A percentile compares a stretch with the other conserved stretches of the same genome.
Conservation (phyloP, 148 eudicot genomes). For the Nepenthes mirabilis region DNA sequence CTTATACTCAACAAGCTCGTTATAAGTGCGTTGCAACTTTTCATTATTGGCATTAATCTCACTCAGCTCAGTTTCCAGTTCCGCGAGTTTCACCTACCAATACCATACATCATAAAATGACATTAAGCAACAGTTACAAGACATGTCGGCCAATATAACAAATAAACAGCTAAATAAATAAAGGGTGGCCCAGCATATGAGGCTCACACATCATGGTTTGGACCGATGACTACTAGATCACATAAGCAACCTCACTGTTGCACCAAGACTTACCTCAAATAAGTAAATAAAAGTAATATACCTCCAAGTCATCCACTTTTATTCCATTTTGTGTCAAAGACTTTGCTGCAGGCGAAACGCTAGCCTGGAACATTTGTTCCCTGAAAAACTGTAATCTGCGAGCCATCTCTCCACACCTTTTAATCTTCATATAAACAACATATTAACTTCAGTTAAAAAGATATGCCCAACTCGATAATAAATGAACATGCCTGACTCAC, state of each 20-base stretch:
- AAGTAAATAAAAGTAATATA: slow-evolving; percentile 6
- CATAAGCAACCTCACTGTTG: too few species aligned
- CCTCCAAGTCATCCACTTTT: slow-evolving; percentile 82
- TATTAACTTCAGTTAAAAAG: slow-evolving; percentile 1
- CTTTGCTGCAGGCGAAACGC: slow-evolving; percentile 39
- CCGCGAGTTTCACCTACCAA: slow-evolving; percentile 59
- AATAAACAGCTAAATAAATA: too few species aligned
- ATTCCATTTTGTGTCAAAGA: slow-evolving; percentile 23
- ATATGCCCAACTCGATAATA: background rate
- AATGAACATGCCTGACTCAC: background rate
- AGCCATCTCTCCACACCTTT: slow-evolving; percentile 93
- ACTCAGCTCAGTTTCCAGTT: slow-evolving; percentile 71
- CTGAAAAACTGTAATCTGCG: slow-evolving; percentile 67
- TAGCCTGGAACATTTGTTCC: slow-evolving; percentile 82
- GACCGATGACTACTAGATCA: too few species aligned
- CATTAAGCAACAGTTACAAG: slow-evolving; percentile 2
- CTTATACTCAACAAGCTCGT: slow-evolving; percentile 83
- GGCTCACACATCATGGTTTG: too few species aligned
- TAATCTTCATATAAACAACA: slow-evolving; percentile 40
- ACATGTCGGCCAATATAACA: background rate
- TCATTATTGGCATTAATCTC: slow-evolving; percentile 79
- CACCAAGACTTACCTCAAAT: too few species aligned
- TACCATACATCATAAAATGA: background rate
- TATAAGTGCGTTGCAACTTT: slow-evolving; percentile 70
- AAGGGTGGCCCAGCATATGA: too few species aligned